Evolutionary conservation across 768 basidiomycete genomes (phyloP), one percentile per base, ranked within the genome.

Genomic region (Termitomyces bulborhizus): DNA sequence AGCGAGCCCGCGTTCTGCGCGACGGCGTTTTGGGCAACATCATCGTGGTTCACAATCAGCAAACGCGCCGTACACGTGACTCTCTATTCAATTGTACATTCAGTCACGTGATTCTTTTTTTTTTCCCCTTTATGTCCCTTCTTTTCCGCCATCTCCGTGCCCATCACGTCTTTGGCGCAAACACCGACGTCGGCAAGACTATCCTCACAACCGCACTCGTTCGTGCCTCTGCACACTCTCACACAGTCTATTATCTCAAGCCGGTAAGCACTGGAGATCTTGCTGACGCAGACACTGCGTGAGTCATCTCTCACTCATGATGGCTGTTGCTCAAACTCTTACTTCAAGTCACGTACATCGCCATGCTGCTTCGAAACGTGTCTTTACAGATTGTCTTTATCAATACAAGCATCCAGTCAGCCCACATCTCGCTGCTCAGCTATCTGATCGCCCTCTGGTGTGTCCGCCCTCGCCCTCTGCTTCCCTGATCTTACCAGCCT

Each of bases 181-280:
- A 96, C 70, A 98, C 96, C 2, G 86, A 93, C 69, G 94, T 98
- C 48, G 96, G 96, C 27, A 98, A 98, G 72, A 97, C 95, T 0
- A 79, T 98, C 55, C 73, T 98, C 52, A 88, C 92, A 1, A 82
- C 93, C 2, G 91, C 91, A 1, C 83, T 98, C 36, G 81, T 86
- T 43, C 79, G 90, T 36, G 86, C 90, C 0, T 90, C 90, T n/a
- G 85, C 85, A 0, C 52, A 73, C 75, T 4, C 13, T 26, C 74
- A 74, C 3, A 65, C 71, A 37, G 84, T 84, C 0, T 83, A 82
- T 61, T 91, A 91, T 59, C 72, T 91, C 53, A 98, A 98, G 65
- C 96, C 96, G 0, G 84, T 98, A 57, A 95, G 93, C 68, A 96
- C 96, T 0, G 96, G 96, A 2, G 76, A 85, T 0, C 71, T 77